Percentiles rank a stretch among this genome's conserved stretches.
These are phyloP conservation scores for Ustilago sp. DNA, from an alignment of 1,284 basidiomycete species.

Conservation along the genomic window DNA sequence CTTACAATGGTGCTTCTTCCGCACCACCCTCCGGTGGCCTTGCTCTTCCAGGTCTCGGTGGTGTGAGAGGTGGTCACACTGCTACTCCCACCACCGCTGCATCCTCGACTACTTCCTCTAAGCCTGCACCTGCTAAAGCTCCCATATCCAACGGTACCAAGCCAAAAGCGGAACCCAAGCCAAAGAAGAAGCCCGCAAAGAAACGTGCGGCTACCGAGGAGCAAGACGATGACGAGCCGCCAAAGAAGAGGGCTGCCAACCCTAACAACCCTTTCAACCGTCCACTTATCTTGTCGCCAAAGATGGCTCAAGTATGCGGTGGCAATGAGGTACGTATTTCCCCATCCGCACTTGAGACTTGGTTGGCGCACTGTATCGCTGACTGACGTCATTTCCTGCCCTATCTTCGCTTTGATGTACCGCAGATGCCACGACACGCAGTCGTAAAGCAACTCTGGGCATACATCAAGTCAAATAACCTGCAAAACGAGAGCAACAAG, in stretches of 20 bases:
- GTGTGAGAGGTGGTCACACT: slow-evolving; percentile 48
- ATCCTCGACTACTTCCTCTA: slow-evolving; percentile 34
- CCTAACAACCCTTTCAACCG: slow-evolving; percentile 68
- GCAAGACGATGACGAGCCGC: slow-evolving; percentile 47
- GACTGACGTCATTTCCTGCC: too few species aligned
- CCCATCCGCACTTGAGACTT: not conserved
- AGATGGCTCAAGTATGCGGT: slow-evolving; percentile 67
- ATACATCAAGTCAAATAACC: slow-evolving; percentile 80
- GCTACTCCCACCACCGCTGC: slow-evolving; percentile 24
- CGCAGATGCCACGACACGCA: slow-evolving; percentile 81
- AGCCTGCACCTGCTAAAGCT: slow-evolving; percentile 29
- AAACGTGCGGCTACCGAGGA: slow-evolving; percentile 35
- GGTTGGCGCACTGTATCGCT: not conserved
- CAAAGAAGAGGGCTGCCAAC: slow-evolving; percentile 60
- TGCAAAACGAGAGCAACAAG: slow-evolving; percentile 84
- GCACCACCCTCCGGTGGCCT: slow-evolving; percentile 47
- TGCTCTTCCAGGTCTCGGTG: slow-evolving; percentile 59
- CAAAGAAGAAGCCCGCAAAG: slow-evolving; percentile 63
- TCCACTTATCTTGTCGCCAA: slow-evolving; percentile 60
- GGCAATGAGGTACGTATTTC: slow-evolving; percentile 54
- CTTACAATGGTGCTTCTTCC: slow-evolving; percentile 36
- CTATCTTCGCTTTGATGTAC: slow-evolving; percentile 69
- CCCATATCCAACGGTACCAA: slow-evolving; percentile 45
- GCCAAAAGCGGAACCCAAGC: slow-evolving; percentile 47
- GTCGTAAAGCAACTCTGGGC: slow-evolving; percentile 87